Conservation (phyloP, 176 grass and related monocot genomes). For the Alloteropsis semialata region DNA sequence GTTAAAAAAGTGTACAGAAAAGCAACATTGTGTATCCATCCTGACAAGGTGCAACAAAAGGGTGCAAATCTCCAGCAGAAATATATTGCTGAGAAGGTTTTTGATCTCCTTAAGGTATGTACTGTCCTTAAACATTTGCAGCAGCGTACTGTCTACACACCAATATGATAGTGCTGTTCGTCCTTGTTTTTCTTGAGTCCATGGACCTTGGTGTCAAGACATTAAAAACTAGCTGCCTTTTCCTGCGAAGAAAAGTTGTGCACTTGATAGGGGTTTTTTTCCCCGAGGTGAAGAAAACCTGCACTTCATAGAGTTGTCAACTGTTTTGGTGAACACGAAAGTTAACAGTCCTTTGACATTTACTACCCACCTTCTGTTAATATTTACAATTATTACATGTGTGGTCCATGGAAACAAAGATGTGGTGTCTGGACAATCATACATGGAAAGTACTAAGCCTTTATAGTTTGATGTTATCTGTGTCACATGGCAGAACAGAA, state of each 20-base stretch:
- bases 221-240: neutral
- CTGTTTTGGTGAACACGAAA: neutral
- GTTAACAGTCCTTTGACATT: neutral
- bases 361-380: neutral
- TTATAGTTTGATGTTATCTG: neutral
- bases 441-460: slow-evolving; percentile 3
- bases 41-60: slow-evolving; percentile 83
- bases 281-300: neutral
- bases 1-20: slow-evolving; percentile 81
- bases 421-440: neutral
- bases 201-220: slow-evolving; percentile 3
- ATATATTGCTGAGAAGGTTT: slow-evolving; percentile 80
- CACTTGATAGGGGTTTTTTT: neutral
- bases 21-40: slow-evolving; percentile 81
- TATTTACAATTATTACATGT: slow-evolving; percentile 11
- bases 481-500: slow-evolving; percentile 2
- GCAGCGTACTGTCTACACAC: neutral
- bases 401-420: slow-evolving; percentile 19
- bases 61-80: slow-evolving; percentile 81
- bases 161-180: neutral
- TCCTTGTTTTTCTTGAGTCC: neutral
- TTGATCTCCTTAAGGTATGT: slow-evolving; percentile 87
- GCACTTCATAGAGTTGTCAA: neutral
- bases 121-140: neutral
- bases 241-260: neutral